phyloP scores from a whole-genome alignment of 352 stramenopile species.

The Pythium aristosporum region DNA sequence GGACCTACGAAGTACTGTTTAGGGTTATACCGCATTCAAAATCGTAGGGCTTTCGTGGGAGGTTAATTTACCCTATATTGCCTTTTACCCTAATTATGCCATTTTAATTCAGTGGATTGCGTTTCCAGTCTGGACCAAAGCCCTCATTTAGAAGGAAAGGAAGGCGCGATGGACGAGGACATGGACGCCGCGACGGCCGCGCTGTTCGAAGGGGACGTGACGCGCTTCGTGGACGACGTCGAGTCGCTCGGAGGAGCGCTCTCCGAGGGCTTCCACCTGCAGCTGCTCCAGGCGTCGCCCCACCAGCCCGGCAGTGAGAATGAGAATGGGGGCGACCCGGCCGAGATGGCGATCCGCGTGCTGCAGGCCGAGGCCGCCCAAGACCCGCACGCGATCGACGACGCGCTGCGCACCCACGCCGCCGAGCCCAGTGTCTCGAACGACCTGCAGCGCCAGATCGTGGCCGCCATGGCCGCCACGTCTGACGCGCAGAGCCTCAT shows the following conservation, averaged over 20 bases:
- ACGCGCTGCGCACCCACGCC: slow-evolving; percentile 21
- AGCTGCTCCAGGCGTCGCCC: slow-evolving; percentile 28
- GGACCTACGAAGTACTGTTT: no score
- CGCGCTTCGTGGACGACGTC: slow-evolving; percentile 51
- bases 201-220: slow-evolving; percentile 49
- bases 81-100: no score
- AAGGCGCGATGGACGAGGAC: slow-evolving; percentile 39
- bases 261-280: slow-evolving; percentile 45
- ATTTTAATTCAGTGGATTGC: background rate
- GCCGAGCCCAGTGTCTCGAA: slow-evolving; percentile 5
- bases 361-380: slow-evolving; percentile 26
- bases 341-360: slow-evolving; percentile 27
- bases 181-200: slow-evolving; percentile 45
- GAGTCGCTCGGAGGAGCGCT: slow-evolving; percentile 47
- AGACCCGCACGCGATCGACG: slow-evolving; percentile 27
- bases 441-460: slow-evolving; percentile 14
- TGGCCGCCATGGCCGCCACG: slow-evolving; percentile 9
- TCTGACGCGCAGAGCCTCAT: slow-evolving; percentile 15
- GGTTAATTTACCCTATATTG: no score
- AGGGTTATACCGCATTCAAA: no score
- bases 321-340: slow-evolving; percentile 15
- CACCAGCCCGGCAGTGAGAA: slow-evolving; percentile 21
- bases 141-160: background rate
- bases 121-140: background rate
- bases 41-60: no score